Conservation (phyloP, 2,329 filamentous ascomycete species). For the Pseudocercospora pini-densiflorae region DNA sequence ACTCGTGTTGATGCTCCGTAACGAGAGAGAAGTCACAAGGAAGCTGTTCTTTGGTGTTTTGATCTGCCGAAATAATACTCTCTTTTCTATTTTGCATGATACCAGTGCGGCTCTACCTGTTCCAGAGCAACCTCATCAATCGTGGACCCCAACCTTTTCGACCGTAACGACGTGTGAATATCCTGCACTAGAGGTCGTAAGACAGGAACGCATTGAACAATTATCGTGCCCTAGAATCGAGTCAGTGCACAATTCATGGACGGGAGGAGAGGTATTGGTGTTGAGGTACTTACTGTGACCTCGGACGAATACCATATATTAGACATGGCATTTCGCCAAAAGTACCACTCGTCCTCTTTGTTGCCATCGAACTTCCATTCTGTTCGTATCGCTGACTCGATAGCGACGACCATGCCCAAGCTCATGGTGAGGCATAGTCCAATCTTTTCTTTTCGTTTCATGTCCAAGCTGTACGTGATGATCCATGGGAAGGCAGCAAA, state of each 20-base stretch:
- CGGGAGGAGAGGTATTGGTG: not conserved
- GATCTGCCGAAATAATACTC: not conserved
- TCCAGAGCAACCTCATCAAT: conserved; percentile 26
- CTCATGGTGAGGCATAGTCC: conserved; percentile 58
- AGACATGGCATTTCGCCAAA: conserved; percentile 54
- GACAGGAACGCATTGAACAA: conserved; percentile 60
- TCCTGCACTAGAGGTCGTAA: conserved; percentile 54
- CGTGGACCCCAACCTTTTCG: conserved; percentile 37
- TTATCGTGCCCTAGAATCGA: conserved; percentile 51
- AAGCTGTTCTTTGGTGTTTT: not conserved
- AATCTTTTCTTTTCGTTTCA: conserved; percentile 55
- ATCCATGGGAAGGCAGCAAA: conserved; percentile 58
- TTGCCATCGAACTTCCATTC: conserved; percentile 51
- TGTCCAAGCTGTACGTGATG: conserved; percentile 54
- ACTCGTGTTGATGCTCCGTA: not conserved
- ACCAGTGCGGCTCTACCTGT: conserved; percentile 16
- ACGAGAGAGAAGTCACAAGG: not conserved
- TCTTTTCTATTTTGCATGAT: conserved; percentile 19
- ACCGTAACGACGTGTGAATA: conserved; percentile 46
- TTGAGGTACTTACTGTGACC: conserved; percentile 40
- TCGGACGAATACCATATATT: conserved; percentile 59
- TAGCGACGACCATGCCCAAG: conserved; percentile 55
- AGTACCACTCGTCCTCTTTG: conserved; percentile 52
- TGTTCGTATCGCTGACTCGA: conserved; percentile 54
- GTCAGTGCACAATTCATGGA: not conserved